phyloP scores from a whole-genome alignment of 768 basidiomycete genomes.

The Piloderma croceum region DNA sequence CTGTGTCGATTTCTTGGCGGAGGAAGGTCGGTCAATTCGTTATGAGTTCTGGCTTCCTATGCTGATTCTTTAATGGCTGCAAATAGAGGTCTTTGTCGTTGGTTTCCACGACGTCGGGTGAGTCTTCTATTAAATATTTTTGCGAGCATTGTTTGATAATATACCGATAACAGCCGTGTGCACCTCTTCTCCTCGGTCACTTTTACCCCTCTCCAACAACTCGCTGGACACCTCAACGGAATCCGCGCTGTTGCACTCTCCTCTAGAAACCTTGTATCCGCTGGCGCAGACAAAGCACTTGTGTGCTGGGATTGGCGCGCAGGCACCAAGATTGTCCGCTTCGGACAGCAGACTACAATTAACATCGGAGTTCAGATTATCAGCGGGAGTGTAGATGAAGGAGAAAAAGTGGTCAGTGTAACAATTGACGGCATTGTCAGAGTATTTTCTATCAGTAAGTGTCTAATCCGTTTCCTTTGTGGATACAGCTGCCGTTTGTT shows the following conservation, averaged over 20 bases:
- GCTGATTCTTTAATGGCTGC: conserved; percentile 6
- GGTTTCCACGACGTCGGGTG: conserved; percentile 92
- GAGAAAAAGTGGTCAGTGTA: conserved; percentile 83
- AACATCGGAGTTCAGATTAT: conserved; percentile 88
- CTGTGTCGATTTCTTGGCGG: conserved; percentile 79
- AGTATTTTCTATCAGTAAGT: conserved; percentile 85
- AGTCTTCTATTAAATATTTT: conserved; percentile 19
- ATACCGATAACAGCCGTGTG: conserved; percentile 57
- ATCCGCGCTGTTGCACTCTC: conserved; percentile 87
- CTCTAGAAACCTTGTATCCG: conserved; percentile 80
- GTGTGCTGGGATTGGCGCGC: conserved; percentile 91
- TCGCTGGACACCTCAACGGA: conserved; percentile 82
- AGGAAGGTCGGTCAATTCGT: conserved; percentile 51
- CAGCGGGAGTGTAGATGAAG: conserved; percentile 46
- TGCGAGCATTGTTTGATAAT: no score
- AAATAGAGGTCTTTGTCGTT: conserved; percentile 78
- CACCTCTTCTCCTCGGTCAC: conserved; percentile 85
- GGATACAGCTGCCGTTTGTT: background rate
- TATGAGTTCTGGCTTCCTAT: background rate
- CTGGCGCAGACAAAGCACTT: conserved; percentile 65
- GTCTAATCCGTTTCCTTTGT: conserved; percentile 1
- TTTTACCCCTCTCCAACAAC: conserved; percentile 77
- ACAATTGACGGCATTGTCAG: conserved; percentile 90
- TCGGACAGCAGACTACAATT: conserved; percentile 89
- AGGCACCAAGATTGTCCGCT: conserved; percentile 83